phyloP scores from a whole-genome alignment of 2,329 filamentous ascomycete genomes.

The Rugonectria rugulosa region DNA sequence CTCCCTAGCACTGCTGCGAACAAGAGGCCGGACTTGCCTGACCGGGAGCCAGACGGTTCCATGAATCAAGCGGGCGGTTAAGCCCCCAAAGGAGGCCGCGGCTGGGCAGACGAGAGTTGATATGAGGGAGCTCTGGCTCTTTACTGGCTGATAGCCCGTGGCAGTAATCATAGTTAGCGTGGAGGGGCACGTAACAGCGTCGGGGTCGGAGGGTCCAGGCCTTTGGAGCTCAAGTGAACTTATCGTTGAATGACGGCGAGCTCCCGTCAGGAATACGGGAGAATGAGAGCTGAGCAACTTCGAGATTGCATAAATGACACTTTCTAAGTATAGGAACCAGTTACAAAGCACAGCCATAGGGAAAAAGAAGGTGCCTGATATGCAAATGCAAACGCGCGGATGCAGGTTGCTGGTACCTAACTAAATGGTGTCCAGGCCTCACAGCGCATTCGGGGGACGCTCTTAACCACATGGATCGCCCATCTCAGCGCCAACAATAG shows the following conservation, averaged over 20 bases:
- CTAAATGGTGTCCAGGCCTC: not conserved
- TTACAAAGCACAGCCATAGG: constrained; percentile 4
- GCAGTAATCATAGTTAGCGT: constrained; percentile 24
- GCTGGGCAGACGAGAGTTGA: constrained; percentile 22
- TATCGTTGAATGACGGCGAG: too few species aligned
- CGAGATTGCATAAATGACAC: not conserved
- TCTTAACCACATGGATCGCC: not conserved
- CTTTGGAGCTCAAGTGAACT: too few species aligned
- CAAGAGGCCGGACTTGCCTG: not conserved
- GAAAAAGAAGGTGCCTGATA: constrained; percentile 7
- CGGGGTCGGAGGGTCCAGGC: too few species aligned
- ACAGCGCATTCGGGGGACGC: not conserved
- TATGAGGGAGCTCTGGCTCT: constrained; percentile 26
- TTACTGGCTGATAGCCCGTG: constrained; percentile 29
- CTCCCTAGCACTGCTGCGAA: not conserved
- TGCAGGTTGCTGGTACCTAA: constrained; percentile 3
- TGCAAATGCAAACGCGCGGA: not conserved
- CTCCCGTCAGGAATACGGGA: too few species aligned
- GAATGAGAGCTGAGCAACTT: not conserved
- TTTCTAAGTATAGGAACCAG: constrained; percentile 11
- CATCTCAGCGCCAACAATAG: not conserved
- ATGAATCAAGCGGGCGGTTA: constrained; percentile 6
- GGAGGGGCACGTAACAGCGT: constrained; percentile 12
- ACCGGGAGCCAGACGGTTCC: not conserved
- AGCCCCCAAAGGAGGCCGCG: constrained; percentile 11